A percentile compares a stretch with the other conserved stretches of the same genome.
phyloP scores from a whole-genome alignment of 2,329 filamentous ascomycete genomes.

The Whalleya microplaca region DNA sequence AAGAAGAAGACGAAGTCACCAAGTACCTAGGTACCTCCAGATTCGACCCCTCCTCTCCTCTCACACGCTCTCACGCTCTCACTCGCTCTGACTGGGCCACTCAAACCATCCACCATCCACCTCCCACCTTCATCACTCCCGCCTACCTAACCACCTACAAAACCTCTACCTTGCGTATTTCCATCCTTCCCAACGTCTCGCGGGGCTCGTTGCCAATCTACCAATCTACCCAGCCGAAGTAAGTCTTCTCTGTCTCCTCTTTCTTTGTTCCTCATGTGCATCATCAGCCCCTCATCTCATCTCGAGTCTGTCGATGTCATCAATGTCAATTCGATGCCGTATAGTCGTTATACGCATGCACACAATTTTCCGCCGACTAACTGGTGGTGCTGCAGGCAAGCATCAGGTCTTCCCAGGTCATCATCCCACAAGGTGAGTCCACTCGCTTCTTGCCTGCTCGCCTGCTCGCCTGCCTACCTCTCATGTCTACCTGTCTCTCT shows the following conservation, averaged over 20 bases:
- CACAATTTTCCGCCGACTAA: constrained; percentile 11
- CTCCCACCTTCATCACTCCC: constrained; percentile 22
- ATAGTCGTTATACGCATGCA: constrained; percentile 6
- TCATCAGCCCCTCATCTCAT: not conserved
- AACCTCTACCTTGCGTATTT: constrained; percentile 21
- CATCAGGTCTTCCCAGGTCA: constrained; percentile 19
- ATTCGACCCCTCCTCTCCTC: constrained; percentile 23
- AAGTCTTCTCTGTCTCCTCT: constrained; percentile 14
- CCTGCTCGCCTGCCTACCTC: no score
- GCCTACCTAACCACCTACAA: constrained; percentile 16
- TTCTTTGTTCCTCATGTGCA: not conserved
- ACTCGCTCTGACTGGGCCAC: constrained; percentile 18
- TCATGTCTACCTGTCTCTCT: no score
- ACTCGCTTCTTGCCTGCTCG: constrained; percentile 5
- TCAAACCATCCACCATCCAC: constrained; percentile 19
- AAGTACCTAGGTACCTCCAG: not conserved
- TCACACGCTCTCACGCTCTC: not conserved
- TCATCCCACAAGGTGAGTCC: constrained; percentile 29
- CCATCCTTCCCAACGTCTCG: constrained; percentile 20
- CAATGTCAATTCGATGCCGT: constrained; percentile 14
- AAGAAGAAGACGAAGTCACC: no score
- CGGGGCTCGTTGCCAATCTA: constrained; percentile 18
- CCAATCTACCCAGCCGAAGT: constrained; percentile 16
- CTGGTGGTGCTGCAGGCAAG: constrained; percentile 9
- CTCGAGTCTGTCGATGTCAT: constrained; percentile 1